Percentiles rank a stretch among this genome's conserved stretches.
These are phyloP conservation scores for Suhomyces guaymorum DNA, from an alignment of 1,139 yeast species.

Conservation along the genomic window DNA sequence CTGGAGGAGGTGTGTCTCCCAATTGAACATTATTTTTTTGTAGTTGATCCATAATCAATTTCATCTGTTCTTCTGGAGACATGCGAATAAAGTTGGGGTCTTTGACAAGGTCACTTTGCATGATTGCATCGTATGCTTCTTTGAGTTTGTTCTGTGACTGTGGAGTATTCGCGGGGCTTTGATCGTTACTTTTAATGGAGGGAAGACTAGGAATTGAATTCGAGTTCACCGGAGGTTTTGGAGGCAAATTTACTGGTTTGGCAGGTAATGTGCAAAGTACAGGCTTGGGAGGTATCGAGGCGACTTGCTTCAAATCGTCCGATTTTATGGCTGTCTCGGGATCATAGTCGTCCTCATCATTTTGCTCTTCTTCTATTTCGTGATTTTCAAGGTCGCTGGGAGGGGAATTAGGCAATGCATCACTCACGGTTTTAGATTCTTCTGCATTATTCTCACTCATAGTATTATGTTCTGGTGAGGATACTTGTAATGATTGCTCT, in stretches of 20 bases:
- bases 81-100: constrained; percentile 33
- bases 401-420: no score
- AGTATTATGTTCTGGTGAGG: no score
- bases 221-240: constrained; percentile 32
- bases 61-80: constrained; percentile 37
- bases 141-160: constrained; percentile 17
- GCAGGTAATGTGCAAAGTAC: neutral
- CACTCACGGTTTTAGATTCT: no score
- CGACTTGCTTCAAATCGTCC: neutral
- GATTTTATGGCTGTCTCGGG: neutral
- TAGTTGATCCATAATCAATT: constrained; percentile 32
- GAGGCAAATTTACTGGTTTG: constrained; percentile 28
- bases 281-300: constrained; percentile 9
- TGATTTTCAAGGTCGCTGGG: constrained; percentile 5
- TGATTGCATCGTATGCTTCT: constrained; percentile 38
- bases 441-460: no score
- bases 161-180: constrained; percentile 8
- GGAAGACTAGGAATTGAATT: constrained; percentile 13
- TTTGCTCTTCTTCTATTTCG: constrained; percentile 9
- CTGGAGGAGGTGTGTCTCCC: constrained; percentile 13
- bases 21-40: constrained; percentile 28
- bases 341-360: constrained; percentile 23
- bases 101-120: constrained; percentile 34
- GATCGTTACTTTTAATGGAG: constrained; percentile 1
- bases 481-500: neutral